A percentile compares a stretch with the other conserved stretches of the same genome.
Conservation (phyloP, 148 eudicot species). For the Rhododendron simsii region DNA sequence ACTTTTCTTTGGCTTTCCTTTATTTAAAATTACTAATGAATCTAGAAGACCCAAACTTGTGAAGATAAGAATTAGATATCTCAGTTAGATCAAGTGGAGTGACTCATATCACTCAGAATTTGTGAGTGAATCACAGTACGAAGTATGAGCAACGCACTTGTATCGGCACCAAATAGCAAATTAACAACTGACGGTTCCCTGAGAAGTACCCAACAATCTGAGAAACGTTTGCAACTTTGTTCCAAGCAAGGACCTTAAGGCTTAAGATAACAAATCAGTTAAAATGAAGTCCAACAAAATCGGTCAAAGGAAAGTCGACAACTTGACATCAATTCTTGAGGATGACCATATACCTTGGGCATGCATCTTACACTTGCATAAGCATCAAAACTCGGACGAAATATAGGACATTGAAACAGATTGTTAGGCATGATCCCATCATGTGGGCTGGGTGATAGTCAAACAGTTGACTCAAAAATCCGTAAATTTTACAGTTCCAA, state of each 20-base stretch:
- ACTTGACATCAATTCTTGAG: not conserved
- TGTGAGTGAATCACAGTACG: not conserved
- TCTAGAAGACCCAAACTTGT: not conserved
- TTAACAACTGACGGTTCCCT: not conserved
- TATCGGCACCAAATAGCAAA: not conserved
- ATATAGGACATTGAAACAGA: not conserved
- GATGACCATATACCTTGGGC: not conserved
- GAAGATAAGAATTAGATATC: not conserved
- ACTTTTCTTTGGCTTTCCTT: not conserved
- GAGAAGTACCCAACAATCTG: not conserved
- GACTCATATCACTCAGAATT: not conserved
- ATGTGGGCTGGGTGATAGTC: not conserved
- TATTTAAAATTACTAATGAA: not conserved
- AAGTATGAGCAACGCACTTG: not conserved
- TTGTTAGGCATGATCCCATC: no score
- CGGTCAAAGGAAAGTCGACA: not conserved
- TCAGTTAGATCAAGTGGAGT: not conserved
- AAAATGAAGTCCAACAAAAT: not conserved
- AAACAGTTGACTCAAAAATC: not conserved
- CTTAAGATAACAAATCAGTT: not conserved
- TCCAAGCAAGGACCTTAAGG: not conserved
- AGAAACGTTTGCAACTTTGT: not conserved
- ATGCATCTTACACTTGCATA: not conserved
- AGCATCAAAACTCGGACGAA: not conserved
- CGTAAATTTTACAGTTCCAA: not conserved